A percentile compares a stretch with the other conserved stretches of the same genome.
phyloP scores from a whole-genome alignment of 495 filamentous ascomycete genomes.

The Penicillium samsonianum region DNA sequence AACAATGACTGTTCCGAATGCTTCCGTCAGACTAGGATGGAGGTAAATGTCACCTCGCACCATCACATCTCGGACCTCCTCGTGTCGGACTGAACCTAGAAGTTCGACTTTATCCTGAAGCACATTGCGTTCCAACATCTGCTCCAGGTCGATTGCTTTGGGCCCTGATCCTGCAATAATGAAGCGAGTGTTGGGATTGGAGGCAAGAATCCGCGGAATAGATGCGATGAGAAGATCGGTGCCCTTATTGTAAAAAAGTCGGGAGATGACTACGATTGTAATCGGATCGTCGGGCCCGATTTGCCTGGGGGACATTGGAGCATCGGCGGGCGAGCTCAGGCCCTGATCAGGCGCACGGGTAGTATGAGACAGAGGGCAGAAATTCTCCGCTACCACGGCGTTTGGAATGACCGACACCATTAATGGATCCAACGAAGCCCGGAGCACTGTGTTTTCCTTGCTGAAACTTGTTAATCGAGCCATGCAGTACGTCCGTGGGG shows the following conservation, averaged over 20 bases:
- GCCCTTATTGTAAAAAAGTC: conserved; percentile 98
- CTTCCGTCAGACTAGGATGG: conserved; percentile 91
- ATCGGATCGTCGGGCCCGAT: conserved; percentile 83
- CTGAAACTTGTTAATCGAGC: conserved; percentile 42
- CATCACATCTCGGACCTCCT: conserved; percentile 99
- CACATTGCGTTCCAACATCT: conserved; percentile 96
- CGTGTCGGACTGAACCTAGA: conserved; percentile 87
- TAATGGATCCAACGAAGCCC: conserved; percentile 89
- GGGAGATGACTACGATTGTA: conserved; percentile 95
- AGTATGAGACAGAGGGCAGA: conserved; percentile 63
- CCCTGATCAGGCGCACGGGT: conserved; percentile 31
- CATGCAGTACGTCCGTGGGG: neutral
- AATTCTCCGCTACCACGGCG: conserved; percentile 95
- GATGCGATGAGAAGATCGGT: conserved; percentile 93
- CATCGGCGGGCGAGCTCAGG: conserved; percentile 35
- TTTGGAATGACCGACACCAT: conserved; percentile 99
- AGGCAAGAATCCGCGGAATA: conserved; percentile 85
- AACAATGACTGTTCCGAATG: conserved; percentile 96
- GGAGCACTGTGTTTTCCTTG: conserved; percentile 96
- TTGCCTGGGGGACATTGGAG: conserved; percentile 50
- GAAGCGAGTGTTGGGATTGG: conserved; percentile 91
- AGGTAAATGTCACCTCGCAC: conserved; percentile 95
- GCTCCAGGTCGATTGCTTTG: conserved; percentile 95
- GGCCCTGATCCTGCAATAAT: conserved; percentile 95
- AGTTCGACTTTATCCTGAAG: conserved; percentile 91